A percentile compares a stretch with the other conserved stretches of the same genome.
Evolutionary conservation across 352 stramenopile species (phyloP).

Genomic region (Pythium angustatum): DNA sequence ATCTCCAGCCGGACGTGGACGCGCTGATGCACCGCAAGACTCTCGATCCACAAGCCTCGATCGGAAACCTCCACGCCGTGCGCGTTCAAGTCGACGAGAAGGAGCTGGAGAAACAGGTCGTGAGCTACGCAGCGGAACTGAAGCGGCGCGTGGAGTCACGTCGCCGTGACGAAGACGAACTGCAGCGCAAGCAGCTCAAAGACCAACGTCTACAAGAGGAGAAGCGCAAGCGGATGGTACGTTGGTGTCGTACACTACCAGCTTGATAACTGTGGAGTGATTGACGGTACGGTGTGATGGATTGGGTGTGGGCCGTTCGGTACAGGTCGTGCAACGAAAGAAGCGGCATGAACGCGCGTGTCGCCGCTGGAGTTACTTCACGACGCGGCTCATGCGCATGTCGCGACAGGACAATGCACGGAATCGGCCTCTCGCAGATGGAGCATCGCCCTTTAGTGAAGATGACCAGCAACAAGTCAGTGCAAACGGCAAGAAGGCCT

Average conservation of each 20-base stretch:
- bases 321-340: constrained; percentile 35
- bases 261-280: neutral
- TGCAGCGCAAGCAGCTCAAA: constrained; percentile 36
- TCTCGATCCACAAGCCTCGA: constrained; percentile 18
- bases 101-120: constrained; percentile 42
- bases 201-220: constrained; percentile 46
- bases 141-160: constrained; percentile 37
- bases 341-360: constrained; percentile 36
- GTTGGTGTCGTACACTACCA: neutral
- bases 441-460: no score
- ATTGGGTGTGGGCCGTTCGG: no score
- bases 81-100: constrained; percentile 35
- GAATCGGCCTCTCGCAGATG: neutral
- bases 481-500: neutral
- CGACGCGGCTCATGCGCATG: constrained; percentile 30
- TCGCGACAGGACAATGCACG: constrained; percentile 16
- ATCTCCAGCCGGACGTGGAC: constrained; percentile 43
- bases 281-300: no score
- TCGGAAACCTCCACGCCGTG: constrained; percentile 21
- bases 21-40: constrained; percentile 25
- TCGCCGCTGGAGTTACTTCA: constrained; percentile 43
- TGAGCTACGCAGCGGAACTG: constrained; percentile 44
- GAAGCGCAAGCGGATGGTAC: constrained; percentile 37
- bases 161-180: constrained; percentile 34
- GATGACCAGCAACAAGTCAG: neutral